Conservation (phyloP, 1,284 basidiomycete species). For the Papiliotrema flavescens region DNA sequence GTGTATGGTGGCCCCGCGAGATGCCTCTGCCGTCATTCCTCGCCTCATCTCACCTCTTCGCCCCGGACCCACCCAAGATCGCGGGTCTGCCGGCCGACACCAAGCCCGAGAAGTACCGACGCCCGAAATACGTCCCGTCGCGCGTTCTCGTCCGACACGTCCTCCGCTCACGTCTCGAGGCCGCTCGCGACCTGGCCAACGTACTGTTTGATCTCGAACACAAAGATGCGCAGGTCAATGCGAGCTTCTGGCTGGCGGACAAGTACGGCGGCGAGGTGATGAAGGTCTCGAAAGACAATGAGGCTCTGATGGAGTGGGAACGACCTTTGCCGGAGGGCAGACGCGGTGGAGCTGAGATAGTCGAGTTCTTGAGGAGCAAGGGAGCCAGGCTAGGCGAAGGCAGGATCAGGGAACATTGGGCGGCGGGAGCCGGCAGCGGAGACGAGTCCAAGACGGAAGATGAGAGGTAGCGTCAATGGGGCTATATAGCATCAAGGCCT, state of each 20-base stretch:
- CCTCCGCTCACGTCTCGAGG: constrained; percentile 71
- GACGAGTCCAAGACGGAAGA: constrained; percentile 17
- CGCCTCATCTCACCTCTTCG: constrained; percentile 29
- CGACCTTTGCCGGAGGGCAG: constrained; percentile 31
- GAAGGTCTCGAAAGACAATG: constrained; percentile 19
- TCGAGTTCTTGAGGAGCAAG: constrained; percentile 38
- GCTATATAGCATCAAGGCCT: too few species aligned
- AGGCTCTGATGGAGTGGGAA: constrained; percentile 30
- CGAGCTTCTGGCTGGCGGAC: constrained; percentile 45
- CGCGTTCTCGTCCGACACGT: constrained; percentile 80
- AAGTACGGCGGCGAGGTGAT: constrained; percentile 33
- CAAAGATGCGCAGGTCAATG: constrained; percentile 28
- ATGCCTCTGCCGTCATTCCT: constrained; percentile 70
- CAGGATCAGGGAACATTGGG: constrained; percentile 29
- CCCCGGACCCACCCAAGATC: constrained; percentile 38
- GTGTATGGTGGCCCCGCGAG: constrained; percentile 84
- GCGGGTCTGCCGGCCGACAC: constrained; percentile 32
- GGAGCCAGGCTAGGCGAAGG: constrained; percentile 38
- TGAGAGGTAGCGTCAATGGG: constrained; percentile 2
- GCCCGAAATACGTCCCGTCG: constrained; percentile 60
- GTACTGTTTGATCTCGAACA: constrained; percentile 66
- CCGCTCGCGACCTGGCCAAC: constrained; percentile 64
- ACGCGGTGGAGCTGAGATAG: constrained; percentile 41
- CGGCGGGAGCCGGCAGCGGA: constrained; percentile 16
- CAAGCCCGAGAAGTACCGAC: constrained; percentile 31